phyloP scores from a whole-genome alignment of 2,329 filamentous ascomycete genomes.

The Epicoccum sorghinum region DNA sequence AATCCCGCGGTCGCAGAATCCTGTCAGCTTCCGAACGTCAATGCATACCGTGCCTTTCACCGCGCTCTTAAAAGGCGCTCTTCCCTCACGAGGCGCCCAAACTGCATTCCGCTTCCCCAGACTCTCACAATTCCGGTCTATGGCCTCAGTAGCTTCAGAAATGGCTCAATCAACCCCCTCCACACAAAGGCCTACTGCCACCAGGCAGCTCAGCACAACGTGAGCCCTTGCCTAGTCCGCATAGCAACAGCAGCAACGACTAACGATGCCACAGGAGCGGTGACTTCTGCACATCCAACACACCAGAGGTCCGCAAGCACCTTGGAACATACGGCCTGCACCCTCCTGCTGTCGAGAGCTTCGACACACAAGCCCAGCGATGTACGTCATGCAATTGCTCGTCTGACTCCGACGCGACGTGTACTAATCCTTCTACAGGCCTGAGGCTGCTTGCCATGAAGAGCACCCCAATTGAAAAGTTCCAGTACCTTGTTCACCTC shows the following conservation, averaged over 20 bases:
- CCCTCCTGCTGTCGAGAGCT: constrained; percentile 58
- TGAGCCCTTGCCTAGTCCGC: constrained; percentile 21
- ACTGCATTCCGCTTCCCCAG: constrained; percentile 22
- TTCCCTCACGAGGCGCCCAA: constrained; percentile 30
- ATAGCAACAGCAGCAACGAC: constrained; percentile 6
- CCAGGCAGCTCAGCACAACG: constrained; percentile 49
- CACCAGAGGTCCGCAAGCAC: constrained; percentile 57
- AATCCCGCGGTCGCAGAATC: constrained; percentile 36
- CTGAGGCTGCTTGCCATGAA: constrained; percentile 76
- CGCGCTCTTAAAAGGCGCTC: constrained; percentile 42
- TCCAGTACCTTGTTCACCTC: constrained; percentile 78
- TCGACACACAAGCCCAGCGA: constrained; percentile 57
- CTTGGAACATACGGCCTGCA: constrained; percentile 60
- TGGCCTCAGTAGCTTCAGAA: constrained; percentile 45
- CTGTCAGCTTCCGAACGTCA: constrained; percentile 36
- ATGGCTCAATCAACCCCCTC: constrained; percentile 42
- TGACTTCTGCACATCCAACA: constrained; percentile 58
- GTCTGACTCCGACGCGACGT: neutral
- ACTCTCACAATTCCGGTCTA: constrained; percentile 27
- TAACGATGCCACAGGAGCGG: constrained; percentile 42
- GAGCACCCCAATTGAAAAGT: constrained; percentile 77
- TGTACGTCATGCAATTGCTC: constrained; percentile 46
- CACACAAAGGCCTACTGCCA: constrained; percentile 43
- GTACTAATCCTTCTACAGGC: constrained; percentile 58
- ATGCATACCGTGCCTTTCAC: constrained; percentile 40